Evolutionary conservation across 495 filamentous ascomycete genomes (phyloP).

Genomic region (Xylaria palmicola): DNA sequence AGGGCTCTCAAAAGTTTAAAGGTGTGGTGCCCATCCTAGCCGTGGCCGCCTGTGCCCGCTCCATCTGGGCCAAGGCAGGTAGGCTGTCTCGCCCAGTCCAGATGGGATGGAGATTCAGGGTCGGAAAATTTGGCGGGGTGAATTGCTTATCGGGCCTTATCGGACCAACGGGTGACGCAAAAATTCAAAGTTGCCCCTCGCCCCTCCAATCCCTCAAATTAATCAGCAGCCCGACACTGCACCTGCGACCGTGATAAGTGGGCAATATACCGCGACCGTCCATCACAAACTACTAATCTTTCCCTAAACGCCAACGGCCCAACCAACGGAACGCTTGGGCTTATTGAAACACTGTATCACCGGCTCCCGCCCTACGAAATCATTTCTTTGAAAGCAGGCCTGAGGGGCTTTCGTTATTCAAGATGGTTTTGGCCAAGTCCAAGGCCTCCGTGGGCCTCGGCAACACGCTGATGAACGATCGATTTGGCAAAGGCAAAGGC

Average conservation of each 20-base stretch:
- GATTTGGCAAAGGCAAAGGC: slow-evolving; percentile 86
- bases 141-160: slow-evolving; percentile 24
- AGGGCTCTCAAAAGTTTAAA: not conserved
- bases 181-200: slow-evolving; percentile 18
- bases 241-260: slow-evolving; percentile 11
- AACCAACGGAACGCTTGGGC: not conserved
- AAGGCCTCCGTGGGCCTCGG: slow-evolving; percentile 94
- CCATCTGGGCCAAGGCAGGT: not conserved
- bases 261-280: not conserved
- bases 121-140: slow-evolving; percentile 49
- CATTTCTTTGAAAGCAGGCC: not conserved
- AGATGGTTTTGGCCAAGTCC: slow-evolving; percentile 92
- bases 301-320: not conserved
- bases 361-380: not conserved
- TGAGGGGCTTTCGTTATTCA: slow-evolving; percentile 17
- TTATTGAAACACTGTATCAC: not conserved
- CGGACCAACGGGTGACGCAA: slow-evolving; percentile 12
- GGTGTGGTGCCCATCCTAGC: not conserved
- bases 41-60: not conserved
- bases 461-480: slow-evolving; percentile 80
- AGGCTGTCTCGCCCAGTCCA: not conserved
- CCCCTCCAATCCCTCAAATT: not conserved
- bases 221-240: slow-evolving; percentile 3
- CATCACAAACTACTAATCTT: not conserved
- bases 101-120: not conserved